Evolutionary conservation across 768 basidiomycete species (phyloP).

Genomic region (Leccinum subgranulosum): DNA sequence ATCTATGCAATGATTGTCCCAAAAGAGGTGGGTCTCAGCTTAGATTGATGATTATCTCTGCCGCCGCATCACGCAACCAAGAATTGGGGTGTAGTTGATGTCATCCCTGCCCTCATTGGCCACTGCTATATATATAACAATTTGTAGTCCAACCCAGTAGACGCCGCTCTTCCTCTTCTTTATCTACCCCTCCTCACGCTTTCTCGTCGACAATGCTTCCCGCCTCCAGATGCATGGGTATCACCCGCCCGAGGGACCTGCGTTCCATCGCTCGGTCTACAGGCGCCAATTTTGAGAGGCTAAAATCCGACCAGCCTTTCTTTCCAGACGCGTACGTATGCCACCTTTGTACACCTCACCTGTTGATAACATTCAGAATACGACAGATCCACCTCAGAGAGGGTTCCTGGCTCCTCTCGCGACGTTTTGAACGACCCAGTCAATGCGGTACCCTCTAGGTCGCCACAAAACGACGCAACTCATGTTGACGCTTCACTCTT

Average conservation of each 20-base stretch:
- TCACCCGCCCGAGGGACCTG: constrained; percentile 37
- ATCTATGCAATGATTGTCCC: background rate
- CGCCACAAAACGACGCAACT: background rate
- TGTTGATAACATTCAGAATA: constrained; percentile 31
- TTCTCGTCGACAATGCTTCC: constrained; percentile 12
- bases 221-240: constrained; percentile 35
- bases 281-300: constrained; percentile 30
- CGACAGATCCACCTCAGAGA: constrained; percentile 31
- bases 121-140: background rate
- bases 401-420: constrained; percentile 9
- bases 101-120: constrained; percentile 10
- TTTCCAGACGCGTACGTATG: constrained; percentile 35
- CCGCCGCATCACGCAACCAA: background rate
- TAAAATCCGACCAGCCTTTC: constrained; percentile 30
- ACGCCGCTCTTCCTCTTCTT: background rate
- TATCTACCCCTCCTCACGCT: background rate
- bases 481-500: background rate
- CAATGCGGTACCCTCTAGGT: background rate
- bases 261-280: constrained; percentile 36
- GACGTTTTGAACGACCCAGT: background rate
- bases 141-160: constrained; percentile 4
- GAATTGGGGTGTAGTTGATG: constrained; percentile 19
- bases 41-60: background rate
- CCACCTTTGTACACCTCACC: constrained; percentile 25
- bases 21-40: constrained; percentile 1